Conservation (phyloP, 441 rosid species). For the Gossypium schwendimanii region DNA sequence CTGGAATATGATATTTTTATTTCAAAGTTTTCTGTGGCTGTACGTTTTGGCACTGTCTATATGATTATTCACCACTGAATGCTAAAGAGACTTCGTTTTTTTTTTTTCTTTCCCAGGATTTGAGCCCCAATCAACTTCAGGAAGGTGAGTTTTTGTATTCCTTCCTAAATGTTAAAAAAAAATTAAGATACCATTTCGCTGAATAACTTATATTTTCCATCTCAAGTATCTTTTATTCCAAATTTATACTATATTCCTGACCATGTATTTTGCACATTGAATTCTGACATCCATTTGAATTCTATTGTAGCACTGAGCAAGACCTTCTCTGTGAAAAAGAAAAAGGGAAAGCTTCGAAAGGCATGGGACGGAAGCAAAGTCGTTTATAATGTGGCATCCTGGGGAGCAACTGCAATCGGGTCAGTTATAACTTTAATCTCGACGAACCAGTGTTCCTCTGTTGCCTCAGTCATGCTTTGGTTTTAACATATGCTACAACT, state of each 20-base stretch:
- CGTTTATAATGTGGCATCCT: slow-evolving; percentile 80
- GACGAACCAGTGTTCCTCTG: not conserved
- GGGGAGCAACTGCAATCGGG: slow-evolving; percentile 98
- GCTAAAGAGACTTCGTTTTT: not conserved
- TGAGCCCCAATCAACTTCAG: slow-evolving; percentile 86
- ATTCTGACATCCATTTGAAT: slow-evolving; percentile 20
- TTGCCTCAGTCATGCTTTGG: not conserved
- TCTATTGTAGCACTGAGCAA: slow-evolving; percentile 67
- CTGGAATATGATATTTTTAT: not conserved
- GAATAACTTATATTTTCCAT: not conserved
- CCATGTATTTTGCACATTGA: not conserved
- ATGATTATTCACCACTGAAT: not conserved
- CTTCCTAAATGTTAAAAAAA: not conserved
- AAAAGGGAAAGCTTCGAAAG: slow-evolving; percentile 78
- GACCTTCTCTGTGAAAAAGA: slow-evolving; percentile 73
- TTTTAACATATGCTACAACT: too few species aligned
- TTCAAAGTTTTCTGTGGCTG: too few species aligned
- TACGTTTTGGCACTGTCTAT: too few species aligned
- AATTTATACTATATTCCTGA: not conserved
- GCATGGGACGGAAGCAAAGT: slow-evolving; percentile 99
- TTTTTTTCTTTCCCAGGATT: slow-evolving; percentile 39
- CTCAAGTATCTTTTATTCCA: slow-evolving; percentile 4
- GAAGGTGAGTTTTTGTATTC: slow-evolving; percentile 44
- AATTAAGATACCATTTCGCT: not conserved
- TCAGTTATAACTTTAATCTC: slow-evolving; percentile 18